Base-by-base conservation (phyloP, 495 filamentous ascomycete species). In the Penicillium pulvis region DNA sequence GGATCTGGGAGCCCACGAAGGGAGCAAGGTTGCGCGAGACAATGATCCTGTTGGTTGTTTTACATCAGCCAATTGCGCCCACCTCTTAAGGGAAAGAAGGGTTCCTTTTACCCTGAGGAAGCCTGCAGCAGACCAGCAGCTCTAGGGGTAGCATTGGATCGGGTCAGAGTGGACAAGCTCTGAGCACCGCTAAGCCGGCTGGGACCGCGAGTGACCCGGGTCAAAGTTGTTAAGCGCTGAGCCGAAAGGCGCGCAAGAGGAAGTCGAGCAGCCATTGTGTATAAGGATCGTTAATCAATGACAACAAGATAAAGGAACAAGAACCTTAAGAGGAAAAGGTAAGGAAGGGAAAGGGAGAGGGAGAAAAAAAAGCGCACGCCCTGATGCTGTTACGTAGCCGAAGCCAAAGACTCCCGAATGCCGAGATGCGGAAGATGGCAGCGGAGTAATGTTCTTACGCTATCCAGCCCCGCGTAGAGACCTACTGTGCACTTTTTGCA, bases 361-460 rank as follows among this genome's bases (percentile, higher is more conserved):
- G 31, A 52, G 47, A 56, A 42, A 46, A 49, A 58, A 58, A 54
- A 55, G 36, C 47, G 41, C 52, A 49, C 48, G 53, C 53, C 57
- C 56, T 65, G 55, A 60, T 58, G 52, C 60, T 66, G 60, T 66
- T 66, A 66, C 63, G 63, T 66, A 66, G 60, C 63, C 63, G 63
- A 66, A 62, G 58, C 56, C 54, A 62, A 57, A 54, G 61, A 49
- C 53, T 61, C 59, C 59, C 63, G 59, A 62, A 59, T 56, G 56
- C 63, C 63, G 63, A 65, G 56, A 61, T 59, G 56, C 59, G 59
- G 56, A 59, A 57, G 48, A 16, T 33, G 68, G 65, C 64, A 70
- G 62, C 71, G 73, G 75, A 75, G 67, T 69, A 74, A 73, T 67
- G 66, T 75, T 75, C 68, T 74, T 74, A 71, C 72, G 69, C 59